Conservation (phyloP, 179 eudicot species). For the Beta macrorhiza region DNA sequence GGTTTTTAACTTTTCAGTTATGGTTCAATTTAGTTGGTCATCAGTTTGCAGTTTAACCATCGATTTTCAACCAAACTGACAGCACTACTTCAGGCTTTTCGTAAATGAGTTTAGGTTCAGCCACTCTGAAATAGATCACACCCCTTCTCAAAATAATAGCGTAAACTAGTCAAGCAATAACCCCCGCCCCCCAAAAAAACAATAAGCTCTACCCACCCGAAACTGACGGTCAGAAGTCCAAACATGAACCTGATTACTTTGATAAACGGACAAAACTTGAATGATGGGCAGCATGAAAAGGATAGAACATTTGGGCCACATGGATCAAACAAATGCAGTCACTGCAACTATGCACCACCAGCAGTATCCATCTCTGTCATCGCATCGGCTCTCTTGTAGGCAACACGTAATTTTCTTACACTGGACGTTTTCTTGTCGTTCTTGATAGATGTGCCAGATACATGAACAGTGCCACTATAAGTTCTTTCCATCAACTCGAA, state of each 20-base stretch:
- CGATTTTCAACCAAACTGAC: no score
- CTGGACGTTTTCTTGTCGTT: constrained; percentile 60
- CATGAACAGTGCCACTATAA: constrained; percentile 60
- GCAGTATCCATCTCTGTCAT: constrained; percentile 79
- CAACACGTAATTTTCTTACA: constrained; percentile 63
- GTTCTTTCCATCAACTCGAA: constrained; percentile 71
- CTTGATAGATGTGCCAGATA: constrained; percentile 57
- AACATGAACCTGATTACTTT: background rate
- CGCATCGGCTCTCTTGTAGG: constrained; percentile 70
- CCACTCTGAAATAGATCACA: background rate
- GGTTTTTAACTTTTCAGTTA: no score
- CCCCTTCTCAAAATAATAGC: background rate
- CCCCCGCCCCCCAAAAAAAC: no score
- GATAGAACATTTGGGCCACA: background rate
- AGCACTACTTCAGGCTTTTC: background rate
- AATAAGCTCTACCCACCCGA: constrained; percentile 2
- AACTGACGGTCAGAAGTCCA: background rate
- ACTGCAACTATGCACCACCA: constrained; percentile 52
- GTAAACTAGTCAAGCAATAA: background rate
- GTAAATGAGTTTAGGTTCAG: background rate
- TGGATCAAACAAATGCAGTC: background rate
- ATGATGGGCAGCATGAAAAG: background rate
- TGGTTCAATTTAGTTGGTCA: no score
- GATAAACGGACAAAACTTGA: background rate
- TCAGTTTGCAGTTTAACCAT: no score